These are phyloP conservation scores for Zygosaccharomyces sapae DNA, from an alignment of 1,139 yeast species.

Conservation along the genomic window DNA sequence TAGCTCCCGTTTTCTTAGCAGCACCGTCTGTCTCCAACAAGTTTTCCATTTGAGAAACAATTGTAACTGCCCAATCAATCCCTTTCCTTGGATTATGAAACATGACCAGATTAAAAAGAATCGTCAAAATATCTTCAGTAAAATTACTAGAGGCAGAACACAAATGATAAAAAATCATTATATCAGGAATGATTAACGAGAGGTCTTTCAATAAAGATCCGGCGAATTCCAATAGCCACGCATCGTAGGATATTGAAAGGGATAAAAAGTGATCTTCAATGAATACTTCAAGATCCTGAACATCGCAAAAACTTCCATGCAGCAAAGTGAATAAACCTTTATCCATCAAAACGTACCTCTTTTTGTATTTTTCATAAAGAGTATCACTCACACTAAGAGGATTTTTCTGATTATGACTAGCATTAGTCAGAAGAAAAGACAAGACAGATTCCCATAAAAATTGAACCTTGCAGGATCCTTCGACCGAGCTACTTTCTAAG, in stretches of 20 bases:
- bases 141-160: constrained; percentile 13
- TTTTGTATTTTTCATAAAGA: constrained; percentile 4
- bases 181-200: constrained; percentile 10
- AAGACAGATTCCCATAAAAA: constrained; percentile 11
- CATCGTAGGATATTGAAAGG: neutral
- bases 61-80: constrained; percentile 12
- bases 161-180: constrained; percentile 13
- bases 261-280: neutral
- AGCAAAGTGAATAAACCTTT: constrained; percentile 7
- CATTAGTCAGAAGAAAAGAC: constrained; percentile 7
- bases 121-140: constrained; percentile 11
- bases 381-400: neutral
- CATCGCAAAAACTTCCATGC: neutral
- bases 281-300: constrained; percentile 9
- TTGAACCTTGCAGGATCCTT: constrained; percentile 3
- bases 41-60: constrained; percentile 8
- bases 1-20: constrained; percentile 32
- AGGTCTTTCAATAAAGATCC: constrained; percentile 11
- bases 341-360: constrained; percentile 4
- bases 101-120: constrained; percentile 14
- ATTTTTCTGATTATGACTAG: constrained; percentile 1
- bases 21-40: constrained; percentile 20
- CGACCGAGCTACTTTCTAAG: constrained; percentile 1
- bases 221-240: constrained; percentile 16
- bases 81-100: constrained; percentile 16